Base-by-base conservation (phyloP, 1,284 basidiomycete species). In the Stygiomarasmius scandens region DNA sequence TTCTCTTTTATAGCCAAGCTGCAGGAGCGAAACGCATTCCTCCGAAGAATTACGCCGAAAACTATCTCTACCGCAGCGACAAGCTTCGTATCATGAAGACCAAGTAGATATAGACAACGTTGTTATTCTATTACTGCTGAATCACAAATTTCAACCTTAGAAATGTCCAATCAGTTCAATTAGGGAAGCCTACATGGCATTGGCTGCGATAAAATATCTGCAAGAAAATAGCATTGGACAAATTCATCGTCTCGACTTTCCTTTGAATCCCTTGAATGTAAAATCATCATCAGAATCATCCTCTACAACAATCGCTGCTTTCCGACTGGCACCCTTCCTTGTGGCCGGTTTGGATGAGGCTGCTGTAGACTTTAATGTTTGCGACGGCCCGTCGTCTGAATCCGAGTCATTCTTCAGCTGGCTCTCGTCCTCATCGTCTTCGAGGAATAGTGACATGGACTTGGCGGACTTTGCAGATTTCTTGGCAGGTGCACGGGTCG, bases 31-130 rank as follows among this genome's bases (percentile, higher is more conserved):
- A 89, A 71, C 83, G 84, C 59, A 87, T 95, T 63, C 92, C 92
- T 19, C 90, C 93, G 27, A 97, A 97, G 86, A 93, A 92, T 71
- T 97, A 96, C 69, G 77, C 90, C 41, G 93, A 94, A 79, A 98
- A 96, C 80, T 98, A 87, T 75, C 76, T 91, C 29, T 94, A 98
- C 78, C 85, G 84, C 56, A 86, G 93, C 2, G 80, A 86, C 67
- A 90, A 85, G 69, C 83, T 98, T 60, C 86, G 96, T 58, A 92
- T 97, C 67, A 78, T 84, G 74, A 92, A 93, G 74, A 98, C 96
- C 58, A 98, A 98, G 84, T 98, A 93, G 82, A 80, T 47, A 6
- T 49, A 19, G 16, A 54, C n/a, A n/a, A 19, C 38, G 11, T 5
- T n/a, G n/a, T 12, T 9, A 19, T n/a, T 5, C 38, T n/a, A 41